phyloP scores from a whole-genome alignment of 2,329 filamentous ascomycete genomes.

The Fusarium oxysporum region DNA sequence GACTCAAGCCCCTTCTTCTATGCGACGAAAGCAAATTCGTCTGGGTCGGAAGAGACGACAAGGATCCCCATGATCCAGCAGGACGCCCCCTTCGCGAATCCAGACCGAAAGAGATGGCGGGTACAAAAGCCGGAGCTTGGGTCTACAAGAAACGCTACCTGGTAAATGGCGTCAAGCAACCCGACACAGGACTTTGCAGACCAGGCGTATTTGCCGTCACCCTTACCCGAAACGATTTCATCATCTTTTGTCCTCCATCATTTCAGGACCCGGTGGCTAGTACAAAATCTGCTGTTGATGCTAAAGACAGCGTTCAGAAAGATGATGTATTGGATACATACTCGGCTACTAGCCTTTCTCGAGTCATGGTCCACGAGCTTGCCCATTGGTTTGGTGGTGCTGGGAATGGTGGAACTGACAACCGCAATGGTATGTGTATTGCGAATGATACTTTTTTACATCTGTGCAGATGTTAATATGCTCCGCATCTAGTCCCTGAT shows the following conservation, averaged over 20 bases:
- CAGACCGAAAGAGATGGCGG: neutral
- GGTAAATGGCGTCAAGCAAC: neutral
- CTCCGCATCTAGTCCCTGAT: neutral
- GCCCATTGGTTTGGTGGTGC: slow-evolving; percentile 1
- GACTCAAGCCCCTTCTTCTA: neutral
- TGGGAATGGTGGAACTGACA: neutral
- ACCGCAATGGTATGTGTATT: neutral
- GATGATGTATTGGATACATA: neutral
- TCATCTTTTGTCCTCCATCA: neutral
- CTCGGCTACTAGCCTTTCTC: neutral
- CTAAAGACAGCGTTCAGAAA: neutral
- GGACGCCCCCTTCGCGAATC: neutral
- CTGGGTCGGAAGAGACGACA: neutral
- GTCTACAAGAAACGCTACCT: neutral
- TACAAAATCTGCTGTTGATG: neutral
- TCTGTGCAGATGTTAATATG: accelerated
- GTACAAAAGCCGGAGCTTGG: neutral
- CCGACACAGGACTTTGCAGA: neutral
- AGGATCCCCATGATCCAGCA: neutral
- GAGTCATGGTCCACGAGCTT: slow-evolving; percentile 8
- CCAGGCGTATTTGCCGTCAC: neutral
- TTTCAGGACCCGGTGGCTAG: neutral
- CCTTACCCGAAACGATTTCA: neutral
- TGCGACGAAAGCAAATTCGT: slow-evolving; percentile 5
- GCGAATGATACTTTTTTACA: accelerated